Conservation (phyloP, 805 yeast genomes). For the Starmerella bombi region DNA sequence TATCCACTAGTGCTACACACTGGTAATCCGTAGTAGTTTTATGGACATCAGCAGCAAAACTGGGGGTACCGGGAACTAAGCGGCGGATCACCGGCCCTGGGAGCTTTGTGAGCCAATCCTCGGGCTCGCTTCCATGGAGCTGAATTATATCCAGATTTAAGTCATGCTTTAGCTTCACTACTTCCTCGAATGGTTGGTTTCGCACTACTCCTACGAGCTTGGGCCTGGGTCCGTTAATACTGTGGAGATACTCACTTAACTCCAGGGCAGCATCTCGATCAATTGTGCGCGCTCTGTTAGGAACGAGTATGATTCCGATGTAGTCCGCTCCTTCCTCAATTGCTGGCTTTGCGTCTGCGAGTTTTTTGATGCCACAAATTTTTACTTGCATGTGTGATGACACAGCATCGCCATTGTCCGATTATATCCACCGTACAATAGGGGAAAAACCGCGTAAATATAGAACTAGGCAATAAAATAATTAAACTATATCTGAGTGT, state of each 20-base stretch:
- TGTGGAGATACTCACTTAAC: slow-evolving; percentile 31
- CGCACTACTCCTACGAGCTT: slow-evolving; percentile 79
- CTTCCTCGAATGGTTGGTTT: slow-evolving; percentile 60
- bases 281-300: slow-evolving; percentile 62
- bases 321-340: slow-evolving; percentile 59
- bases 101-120: slow-evolving; percentile 32
- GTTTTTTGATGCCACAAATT: slow-evolving; percentile 67
- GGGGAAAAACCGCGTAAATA: too few relatives aligned
- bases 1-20: slow-evolving; percentile 56
- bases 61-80: slow-evolving; percentile 42
- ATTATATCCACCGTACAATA: too few relatives aligned
- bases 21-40: slow-evolving; percentile 29
- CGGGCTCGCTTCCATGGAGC: slow-evolving; percentile 66
- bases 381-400: slow-evolving; percentile 59
- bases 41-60: slow-evolving; percentile 26
- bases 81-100: slow-evolving; percentile 59
- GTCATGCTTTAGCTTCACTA: slow-evolving; percentile 32
- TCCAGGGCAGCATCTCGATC: slow-evolving; percentile 33
- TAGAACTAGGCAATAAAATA: too few relatives aligned
- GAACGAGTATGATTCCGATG: slow-evolving; percentile 79
- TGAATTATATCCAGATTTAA: slow-evolving; percentile 66
- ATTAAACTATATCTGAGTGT: too few relatives aligned
- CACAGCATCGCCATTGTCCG: too few relatives aligned
- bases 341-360: slow-evolving; percentile 59
- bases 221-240: slow-evolving; percentile 14